Base-by-base conservation (phyloP, 345 rosid genomes). In the Salix brachista region DNA sequence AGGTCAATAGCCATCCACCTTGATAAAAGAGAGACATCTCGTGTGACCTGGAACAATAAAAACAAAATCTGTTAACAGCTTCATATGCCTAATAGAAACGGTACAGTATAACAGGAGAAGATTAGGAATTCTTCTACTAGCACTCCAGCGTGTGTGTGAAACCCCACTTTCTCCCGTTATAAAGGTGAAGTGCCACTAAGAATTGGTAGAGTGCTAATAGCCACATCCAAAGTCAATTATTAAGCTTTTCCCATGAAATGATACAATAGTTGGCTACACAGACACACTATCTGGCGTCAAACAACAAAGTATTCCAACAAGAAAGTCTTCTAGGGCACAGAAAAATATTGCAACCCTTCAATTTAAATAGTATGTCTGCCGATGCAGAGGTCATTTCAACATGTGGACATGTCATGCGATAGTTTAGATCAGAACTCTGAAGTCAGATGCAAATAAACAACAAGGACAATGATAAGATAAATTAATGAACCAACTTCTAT, bases 1-100 rank as follows among this genome's bases (percentile, higher is more conserved):
- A 95, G 85, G 88, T 95, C 99, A 62, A 91, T 85, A 71, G 98
- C 91, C 99, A 95, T 93, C 99, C 99, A 95, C 78, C 99, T 91
- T 67, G 99, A 95, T 75, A 95, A 85, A 62, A 95, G 94, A 65
- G 97, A 90, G 65, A 95, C 97, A 83, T 93, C 97, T 79, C 90
- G 93, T 18, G 98, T 95, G 36, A 93, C 98, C 99, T 95, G 90
- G 72, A 87, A 82, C 76, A 79, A 70, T 69, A 28, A 74, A 77
- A 74, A 61, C 42, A 78, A 72, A 56, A 75, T 34, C 66, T 66
- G 71, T 67, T 64, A 78, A 69, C 50, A 34, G 28, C 44, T 68
- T 76, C 68, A 48, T 21, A 26, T 37, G 46, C 73, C 34, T 62
- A 54, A 48, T 42, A 36, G 52, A 78, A 83, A 69, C 26, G 44